These are phyloP conservation scores for Annona squamosa DNA, from an alignment of 164 flowering plant genomes.

Conservation along the genomic window DNA sequence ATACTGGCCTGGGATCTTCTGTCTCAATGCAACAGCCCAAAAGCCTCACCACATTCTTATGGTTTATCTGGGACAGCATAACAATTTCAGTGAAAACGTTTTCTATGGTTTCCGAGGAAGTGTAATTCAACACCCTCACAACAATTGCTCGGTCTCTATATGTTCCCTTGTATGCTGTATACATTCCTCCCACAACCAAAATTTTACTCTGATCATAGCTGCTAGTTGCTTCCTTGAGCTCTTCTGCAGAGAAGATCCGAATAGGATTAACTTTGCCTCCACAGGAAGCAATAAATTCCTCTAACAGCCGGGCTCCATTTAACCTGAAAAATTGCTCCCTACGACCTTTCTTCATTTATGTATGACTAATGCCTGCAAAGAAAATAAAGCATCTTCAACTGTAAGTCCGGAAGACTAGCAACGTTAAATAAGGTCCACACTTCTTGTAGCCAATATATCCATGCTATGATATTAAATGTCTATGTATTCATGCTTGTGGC, in stretches of 20 bases:
- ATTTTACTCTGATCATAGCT: background rate
- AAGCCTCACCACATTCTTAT: constrained; percentile 14
- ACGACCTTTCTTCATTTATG: background rate
- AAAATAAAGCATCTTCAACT: background rate
- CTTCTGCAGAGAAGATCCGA: constrained; percentile 9
- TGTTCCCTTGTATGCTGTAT: constrained; percentile 4
- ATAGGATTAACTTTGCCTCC: constrained; percentile 8
- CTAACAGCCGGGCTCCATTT: constrained; percentile 5
- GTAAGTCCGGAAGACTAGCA: background rate
- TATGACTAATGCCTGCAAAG: background rate
- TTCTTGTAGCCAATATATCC: too few relatives aligned
- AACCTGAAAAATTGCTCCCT: constrained; percentile 1
- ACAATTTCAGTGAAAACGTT: constrained; percentile 3
- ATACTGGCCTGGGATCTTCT: constrained; percentile 5
- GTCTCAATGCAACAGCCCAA: constrained; percentile 19
- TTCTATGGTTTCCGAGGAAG: background rate
- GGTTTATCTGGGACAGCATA: constrained; percentile 10
- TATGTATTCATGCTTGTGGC: too few relatives aligned
- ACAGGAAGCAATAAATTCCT: constrained; percentile 8
- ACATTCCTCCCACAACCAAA: background rate
- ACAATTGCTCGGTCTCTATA: background rate
- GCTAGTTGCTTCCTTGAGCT: constrained; percentile 7
- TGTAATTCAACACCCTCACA: background rate
- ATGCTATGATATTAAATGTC: too few relatives aligned
- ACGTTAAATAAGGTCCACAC: too few relatives aligned